Base-by-base conservation (phyloP, 306 rosid species). In the Styphnolobium japonicum region DNA sequence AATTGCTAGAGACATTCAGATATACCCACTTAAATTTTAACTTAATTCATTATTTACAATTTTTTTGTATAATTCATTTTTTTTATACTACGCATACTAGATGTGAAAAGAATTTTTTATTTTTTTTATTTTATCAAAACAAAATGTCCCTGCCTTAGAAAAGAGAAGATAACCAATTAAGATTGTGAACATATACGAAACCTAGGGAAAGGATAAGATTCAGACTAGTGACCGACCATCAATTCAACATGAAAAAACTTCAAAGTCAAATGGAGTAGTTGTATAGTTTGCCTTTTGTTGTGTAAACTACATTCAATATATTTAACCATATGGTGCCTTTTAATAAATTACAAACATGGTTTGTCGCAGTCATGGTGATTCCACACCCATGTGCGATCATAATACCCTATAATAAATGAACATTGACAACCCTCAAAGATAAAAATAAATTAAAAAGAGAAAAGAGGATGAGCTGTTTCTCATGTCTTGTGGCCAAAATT, bases 311-410 rank as follows among this genome's bases (percentile, higher is more conserved):
- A 40, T 64, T 64, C 10, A 66, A 73, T 81, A 81, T 53, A 67
- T 46, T 55, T 12, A 31, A 74, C 56, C 71, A 34, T 53, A 74
- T 43, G 58, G 67, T 25, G 53, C 27, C 55, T 69, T 61, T 62
- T 74, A 76, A 82, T 82, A 40, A 77, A 77, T 70, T 70, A 70
- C 82, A 62, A 49, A 23, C 82, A 77, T 21, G 86, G 79, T 71
- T 71, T 58, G 88, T 81, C 83, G 36, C 39, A 66, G 81, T 77
- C 86, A 81, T 61, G 61, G 72, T 56, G 68, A 78, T 77, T 77
- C 83, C 80, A 42, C 12, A 55, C 60, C 79, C 85, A 85, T 81
- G 85, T 81, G 88, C 75, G 6, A 57, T 72, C 85, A 71, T 80
- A 48, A 48, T 31, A 39, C 23, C 48, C 81, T 40, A 29, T 80